phyloP scores from a whole-genome alignment of 2,329 filamentous ascomycete genomes.

The Claviceps spartinae region DNA sequence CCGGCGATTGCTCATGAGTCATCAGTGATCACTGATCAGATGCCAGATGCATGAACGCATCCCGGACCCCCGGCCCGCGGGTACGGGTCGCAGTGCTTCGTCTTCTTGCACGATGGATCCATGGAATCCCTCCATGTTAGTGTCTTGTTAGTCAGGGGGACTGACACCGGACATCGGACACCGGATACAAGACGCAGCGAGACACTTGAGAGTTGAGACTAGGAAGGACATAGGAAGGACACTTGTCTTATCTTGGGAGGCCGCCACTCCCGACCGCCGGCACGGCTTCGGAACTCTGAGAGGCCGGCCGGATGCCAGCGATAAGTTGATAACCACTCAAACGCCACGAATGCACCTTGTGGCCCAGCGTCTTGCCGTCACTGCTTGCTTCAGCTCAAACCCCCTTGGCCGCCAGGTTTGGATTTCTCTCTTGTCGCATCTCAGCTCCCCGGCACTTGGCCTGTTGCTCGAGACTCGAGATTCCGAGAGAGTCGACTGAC shows the following conservation, averaged over 20 bases:
- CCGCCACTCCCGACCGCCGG: background rate
- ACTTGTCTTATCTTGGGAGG: background rate
- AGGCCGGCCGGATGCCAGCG: background rate
- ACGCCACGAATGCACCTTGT: constrained; percentile 18
- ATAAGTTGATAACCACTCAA: constrained; percentile 14
- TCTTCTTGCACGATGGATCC: background rate
- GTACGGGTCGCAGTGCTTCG: background rate
- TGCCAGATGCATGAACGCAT: background rate
- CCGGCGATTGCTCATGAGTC: no score
- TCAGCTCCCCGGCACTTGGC: background rate
- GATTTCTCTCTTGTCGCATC: background rate
- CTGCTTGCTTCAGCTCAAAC: constrained; percentile 2
- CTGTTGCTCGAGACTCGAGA: background rate
- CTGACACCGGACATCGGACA: background rate
- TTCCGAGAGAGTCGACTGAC: background rate
- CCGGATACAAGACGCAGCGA: background rate
- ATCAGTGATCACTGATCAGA: no score
- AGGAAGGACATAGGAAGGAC: background rate
- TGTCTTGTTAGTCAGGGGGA: background rate
- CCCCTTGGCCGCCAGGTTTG: background rate
- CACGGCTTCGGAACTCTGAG: background rate
- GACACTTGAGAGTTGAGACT: background rate
- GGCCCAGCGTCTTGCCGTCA: constrained; percentile 12
- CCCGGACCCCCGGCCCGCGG: no score
- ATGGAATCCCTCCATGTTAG: background rate